A percentile compares a stretch with the other conserved stretches of the same genome.
Conservation (phyloP, 2,329 filamentous ascomycete genomes). For the Talaromyces sp. region DNA sequence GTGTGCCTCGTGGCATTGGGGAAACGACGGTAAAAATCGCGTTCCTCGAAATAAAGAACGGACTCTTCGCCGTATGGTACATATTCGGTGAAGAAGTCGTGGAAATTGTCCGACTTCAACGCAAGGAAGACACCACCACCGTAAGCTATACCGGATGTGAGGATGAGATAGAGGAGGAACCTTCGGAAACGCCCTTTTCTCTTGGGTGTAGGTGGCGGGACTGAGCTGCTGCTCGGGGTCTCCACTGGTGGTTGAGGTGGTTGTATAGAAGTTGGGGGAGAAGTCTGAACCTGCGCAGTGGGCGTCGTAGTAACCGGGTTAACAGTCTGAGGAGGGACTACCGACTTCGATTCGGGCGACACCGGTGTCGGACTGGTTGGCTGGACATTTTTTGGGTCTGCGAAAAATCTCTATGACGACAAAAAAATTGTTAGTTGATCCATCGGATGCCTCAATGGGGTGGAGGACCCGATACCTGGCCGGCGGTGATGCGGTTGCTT, state of each 20-base stretch:
- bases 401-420: conserved; percentile 47
- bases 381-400: conserved; percentile 44
- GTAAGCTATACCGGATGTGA: conserved; percentile 76
- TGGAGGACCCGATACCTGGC: conserved; percentile 36
- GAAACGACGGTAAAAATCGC: conserved; percentile 87
- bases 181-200: conserved; percentile 72
- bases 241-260: conserved; percentile 25
- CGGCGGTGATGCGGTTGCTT: conserved; percentile 36
- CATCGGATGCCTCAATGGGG: conserved; percentile 28
- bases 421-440: conserved; percentile 28
- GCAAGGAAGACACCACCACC: conserved; percentile 89
- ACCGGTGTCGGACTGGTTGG: conserved; percentile 42
- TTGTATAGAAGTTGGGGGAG: conserved; percentile 34
- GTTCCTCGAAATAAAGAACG: conserved; percentile 92
- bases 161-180: conserved; percentile 70
- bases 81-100: conserved; percentile 98
- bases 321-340: conserved; percentile 49
- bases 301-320: conserved; percentile 46
- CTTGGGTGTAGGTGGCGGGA: conserved; percentile 52
- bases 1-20: conserved; percentile 52
- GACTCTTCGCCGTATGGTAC: conserved; percentile 91
- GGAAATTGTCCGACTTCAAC: conserved; percentile 92
- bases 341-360: conserved; percentile 45
- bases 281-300: conserved; percentile 33
- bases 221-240: conserved; percentile 32